A percentile compares a stretch with the other conserved stretches of the same genome.
phyloP scores from a whole-genome alignment of 176 grass and related monocot species.

The Triticum timopheevii region DNA sequence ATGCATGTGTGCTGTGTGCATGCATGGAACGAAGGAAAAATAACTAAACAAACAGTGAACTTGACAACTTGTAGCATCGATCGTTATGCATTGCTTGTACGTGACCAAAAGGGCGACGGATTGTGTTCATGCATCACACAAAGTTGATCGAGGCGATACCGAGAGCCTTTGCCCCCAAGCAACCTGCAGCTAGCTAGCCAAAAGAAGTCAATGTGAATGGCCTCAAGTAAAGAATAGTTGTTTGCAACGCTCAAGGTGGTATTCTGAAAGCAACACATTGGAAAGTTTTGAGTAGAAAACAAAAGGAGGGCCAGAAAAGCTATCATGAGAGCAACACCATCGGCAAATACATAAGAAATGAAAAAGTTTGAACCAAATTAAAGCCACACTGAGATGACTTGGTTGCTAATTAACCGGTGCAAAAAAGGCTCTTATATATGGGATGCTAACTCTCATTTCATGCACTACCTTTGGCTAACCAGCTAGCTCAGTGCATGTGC shows the following conservation, averaged over 20 bases:
- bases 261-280: constrained; percentile 15
- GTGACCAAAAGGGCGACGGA: constrained; percentile 13
- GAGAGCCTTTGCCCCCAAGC: constrained; percentile 34
- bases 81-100: constrained; percentile 15
- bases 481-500: background rate
- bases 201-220: constrained; percentile 19
- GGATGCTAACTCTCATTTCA: background rate
- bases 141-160: background rate
- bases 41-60: background rate
- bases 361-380: background rate
- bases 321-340: background rate
- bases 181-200: constrained; percentile 5
- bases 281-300: constrained; percentile 31
- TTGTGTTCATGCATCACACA: background rate
- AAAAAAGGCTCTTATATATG: background rate
- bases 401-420: constrained; percentile 39
- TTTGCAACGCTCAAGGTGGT: constrained; percentile 13
- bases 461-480: background rate
- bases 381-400: constrained; percentile 26
- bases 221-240: constrained; percentile 36
- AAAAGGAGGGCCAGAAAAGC: constrained; percentile 13
- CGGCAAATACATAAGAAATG: background rate
- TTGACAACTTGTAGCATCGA: constrained; percentile 1
- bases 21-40: background rate
- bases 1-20: background rate